Percentiles rank a stretch among this genome's conserved stretches.
Evolutionary conservation across 164 flowering plant species (phyloP).

Genomic region (Berberis thunbergii): DNA sequence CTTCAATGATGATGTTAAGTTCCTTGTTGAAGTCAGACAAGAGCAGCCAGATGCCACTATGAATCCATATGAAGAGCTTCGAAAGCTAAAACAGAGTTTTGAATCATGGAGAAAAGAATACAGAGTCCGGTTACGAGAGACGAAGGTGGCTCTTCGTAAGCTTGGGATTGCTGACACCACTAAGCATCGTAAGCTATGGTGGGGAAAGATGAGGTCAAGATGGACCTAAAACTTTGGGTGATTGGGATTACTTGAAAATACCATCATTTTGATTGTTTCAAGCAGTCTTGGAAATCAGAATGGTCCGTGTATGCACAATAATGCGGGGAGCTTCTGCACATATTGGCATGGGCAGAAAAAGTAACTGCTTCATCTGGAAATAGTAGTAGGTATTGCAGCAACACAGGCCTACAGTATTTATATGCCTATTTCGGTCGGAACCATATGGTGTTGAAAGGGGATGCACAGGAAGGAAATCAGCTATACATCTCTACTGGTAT

Average conservation of each 20-base stretch:
- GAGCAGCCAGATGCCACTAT: constrained; percentile 20
- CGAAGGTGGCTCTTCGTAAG: constrained; percentile 51
- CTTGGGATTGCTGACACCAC: constrained; percentile 34
- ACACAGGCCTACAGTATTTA: no score
- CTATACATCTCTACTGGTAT: no score
- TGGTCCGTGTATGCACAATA: no score
- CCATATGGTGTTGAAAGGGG: no score
- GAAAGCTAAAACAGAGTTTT: constrained; percentile 53
- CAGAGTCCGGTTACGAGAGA: constrained; percentile 50
- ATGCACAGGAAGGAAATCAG: no score
- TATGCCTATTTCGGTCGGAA: no score
- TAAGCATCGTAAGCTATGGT: constrained; percentile 51
- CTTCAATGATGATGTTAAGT: constrained; percentile 64
- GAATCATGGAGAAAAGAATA: constrained; percentile 80
- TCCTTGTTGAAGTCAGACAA: constrained; percentile 39
- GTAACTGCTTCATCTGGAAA: no score
- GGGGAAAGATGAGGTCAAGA: constrained; percentile 45
- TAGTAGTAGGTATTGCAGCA: no score
- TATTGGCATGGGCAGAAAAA: no score
- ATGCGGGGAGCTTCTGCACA: no score
- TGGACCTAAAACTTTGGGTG: constrained; percentile 5
- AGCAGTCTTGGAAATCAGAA: background rate
- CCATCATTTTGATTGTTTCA: background rate
- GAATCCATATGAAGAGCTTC: constrained; percentile 49
- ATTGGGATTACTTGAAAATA: background rate